These are phyloP conservation scores for Tuber brumale DNA, from an alignment of 495 filamentous ascomycete species.

Conservation along the genomic window DNA sequence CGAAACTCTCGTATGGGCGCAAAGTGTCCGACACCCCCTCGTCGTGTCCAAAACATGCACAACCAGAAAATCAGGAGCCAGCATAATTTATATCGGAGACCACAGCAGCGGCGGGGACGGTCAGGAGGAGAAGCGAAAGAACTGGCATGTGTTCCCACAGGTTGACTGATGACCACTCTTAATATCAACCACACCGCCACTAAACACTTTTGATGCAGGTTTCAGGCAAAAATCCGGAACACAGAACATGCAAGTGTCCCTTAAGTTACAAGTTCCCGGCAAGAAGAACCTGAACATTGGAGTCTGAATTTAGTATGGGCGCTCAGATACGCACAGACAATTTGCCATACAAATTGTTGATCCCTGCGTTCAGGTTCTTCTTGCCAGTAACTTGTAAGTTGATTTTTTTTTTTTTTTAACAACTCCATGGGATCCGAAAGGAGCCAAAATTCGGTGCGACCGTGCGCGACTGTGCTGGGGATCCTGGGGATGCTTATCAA, in stretches of 20 bases:
- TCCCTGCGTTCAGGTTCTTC: too few relatives aligned
- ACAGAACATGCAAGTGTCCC: too few relatives aligned
- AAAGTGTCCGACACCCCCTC: not conserved
- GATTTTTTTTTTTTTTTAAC: not conserved
- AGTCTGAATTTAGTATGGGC: too few relatives aligned
- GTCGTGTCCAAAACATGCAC: not conserved
- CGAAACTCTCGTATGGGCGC: not conserved
- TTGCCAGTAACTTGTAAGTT: too few relatives aligned
- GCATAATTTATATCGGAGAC: not conserved
- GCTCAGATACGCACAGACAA: too few relatives aligned
- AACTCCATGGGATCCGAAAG: not conserved
- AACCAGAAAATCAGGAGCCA: too few relatives aligned
- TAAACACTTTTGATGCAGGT: too few relatives aligned
- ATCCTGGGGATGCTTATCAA: not conserved
- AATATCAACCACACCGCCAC: too few relatives aligned
- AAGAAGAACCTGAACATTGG: too few relatives aligned
- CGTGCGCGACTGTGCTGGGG: not conserved
- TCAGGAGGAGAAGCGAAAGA: not conserved
- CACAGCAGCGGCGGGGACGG: not conserved
- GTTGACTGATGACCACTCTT: not conserved
- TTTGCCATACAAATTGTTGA: too few relatives aligned
- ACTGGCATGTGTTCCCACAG: not conserved
- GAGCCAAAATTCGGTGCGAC: not conserved
- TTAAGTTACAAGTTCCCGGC: too few relatives aligned
- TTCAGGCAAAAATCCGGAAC: not conserved